Percentiles rank a stretch among this genome's conserved stretches.
Conservation (phyloP, 169 alveolate genomes). For the Babesia microti region DNA sequence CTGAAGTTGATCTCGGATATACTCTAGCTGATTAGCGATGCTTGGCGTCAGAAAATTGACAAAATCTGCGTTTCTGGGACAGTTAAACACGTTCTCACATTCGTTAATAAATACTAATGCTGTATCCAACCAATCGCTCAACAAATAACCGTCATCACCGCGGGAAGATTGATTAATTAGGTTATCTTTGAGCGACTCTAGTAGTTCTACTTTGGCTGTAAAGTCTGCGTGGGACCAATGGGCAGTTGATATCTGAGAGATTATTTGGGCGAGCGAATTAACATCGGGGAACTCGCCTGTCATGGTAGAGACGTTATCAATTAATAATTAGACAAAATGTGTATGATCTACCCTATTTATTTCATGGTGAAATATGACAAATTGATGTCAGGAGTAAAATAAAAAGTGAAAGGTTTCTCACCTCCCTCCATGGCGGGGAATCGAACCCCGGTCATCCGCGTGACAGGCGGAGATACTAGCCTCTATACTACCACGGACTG, state of each 20-base stretch:
- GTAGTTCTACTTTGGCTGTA: too few species aligned
- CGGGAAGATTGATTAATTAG: too few species aligned
- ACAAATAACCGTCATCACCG: too few species aligned
- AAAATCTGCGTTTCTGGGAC: conserved; percentile 17
- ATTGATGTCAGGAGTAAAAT: background rate
- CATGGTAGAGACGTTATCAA: background rate
- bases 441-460: conserved; percentile 81
- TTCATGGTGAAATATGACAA: background rate
- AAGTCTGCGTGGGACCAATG: too few species aligned
- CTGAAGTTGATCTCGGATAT: conserved; percentile 34
- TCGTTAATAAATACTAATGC: conserved; percentile 41
- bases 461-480: conserved; percentile 78
- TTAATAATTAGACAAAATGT: background rate
- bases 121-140: conserved; percentile 52
- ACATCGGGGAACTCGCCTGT: too few species aligned
- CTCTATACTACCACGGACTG: conserved; percentile 72
- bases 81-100: conserved; percentile 47
- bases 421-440: conserved; percentile 72
- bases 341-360: conserved; percentile 1
- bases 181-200: too few species aligned
- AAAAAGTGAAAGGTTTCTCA: background rate
- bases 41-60: conserved; percentile 14
- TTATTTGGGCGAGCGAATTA: too few species aligned
- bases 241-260: too few species aligned
- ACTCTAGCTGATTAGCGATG: conserved; percentile 40